phyloP scores from a whole-genome alignment of 805 yeast genomes.

The Candida fluviatilis region DNA sequence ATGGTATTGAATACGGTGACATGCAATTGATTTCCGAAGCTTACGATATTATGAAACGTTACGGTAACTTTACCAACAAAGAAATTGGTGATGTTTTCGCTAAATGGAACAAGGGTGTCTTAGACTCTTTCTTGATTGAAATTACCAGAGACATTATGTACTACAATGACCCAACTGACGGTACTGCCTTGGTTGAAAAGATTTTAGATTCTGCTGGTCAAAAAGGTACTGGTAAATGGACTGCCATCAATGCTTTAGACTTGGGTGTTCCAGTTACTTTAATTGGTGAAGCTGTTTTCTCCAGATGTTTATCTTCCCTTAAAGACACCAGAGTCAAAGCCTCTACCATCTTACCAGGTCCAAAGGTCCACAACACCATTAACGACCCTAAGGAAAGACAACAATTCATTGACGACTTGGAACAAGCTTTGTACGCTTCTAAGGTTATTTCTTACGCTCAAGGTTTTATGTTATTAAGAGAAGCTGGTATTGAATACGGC shows the following conservation, averaged over 20 bases:
- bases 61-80: slow-evolving; percentile 83
- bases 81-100: slow-evolving; percentile 92
- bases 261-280: slow-evolving; percentile 97
- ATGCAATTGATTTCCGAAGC: slow-evolving; percentile 99
- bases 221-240: slow-evolving; percentile 99
- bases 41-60: slow-evolving; percentile 91
- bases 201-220: slow-evolving; percentile 97
- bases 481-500: slow-evolving; percentile 94
- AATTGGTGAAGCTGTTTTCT: slow-evolving; percentile 97
- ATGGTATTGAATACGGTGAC: slow-evolving; percentile 99
- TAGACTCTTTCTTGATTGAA: slow-evolving; percentile 95
- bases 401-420: slow-evolving; percentile 86
- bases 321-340: slow-evolving; percentile 90
- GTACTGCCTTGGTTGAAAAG: slow-evolving; percentile 92
- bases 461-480: slow-evolving; percentile 98
- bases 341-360: slow-evolving; percentile 74
- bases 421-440: slow-evolving; percentile 97
- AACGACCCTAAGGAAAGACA: slow-evolving; percentile 69
- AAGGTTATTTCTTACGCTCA: slow-evolving; percentile 98
- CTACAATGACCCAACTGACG: slow-evolving; percentile 80
- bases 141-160: slow-evolving; percentile 93
- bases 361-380: slow-evolving; percentile 59
- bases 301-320: slow-evolving; percentile 92
- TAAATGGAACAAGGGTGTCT: slow-evolving; percentile 95
- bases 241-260: slow-evolving; percentile 96